Conservation (phyloP, 2,329 filamentous ascomycete genomes). For the Alternaria sp. region DNA sequence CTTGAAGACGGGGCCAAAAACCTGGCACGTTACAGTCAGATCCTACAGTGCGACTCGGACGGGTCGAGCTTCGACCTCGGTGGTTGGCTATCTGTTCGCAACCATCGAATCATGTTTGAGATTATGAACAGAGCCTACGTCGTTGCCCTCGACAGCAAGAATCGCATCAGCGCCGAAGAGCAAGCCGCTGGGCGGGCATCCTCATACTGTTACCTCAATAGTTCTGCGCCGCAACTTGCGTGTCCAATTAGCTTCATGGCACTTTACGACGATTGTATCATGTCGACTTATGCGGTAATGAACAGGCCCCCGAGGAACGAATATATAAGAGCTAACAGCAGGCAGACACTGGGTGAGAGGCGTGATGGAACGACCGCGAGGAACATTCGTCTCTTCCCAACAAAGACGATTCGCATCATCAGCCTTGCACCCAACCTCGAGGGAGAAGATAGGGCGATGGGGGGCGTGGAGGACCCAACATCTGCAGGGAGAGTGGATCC, state of each 20-base stretch:
- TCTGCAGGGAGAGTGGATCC: neutral
- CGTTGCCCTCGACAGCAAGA: neutral
- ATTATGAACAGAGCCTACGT: slow-evolving; percentile 4
- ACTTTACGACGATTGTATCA: slow-evolving; percentile 10
- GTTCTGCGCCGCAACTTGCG: slow-evolving; percentile 1
- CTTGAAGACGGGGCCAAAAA: slow-evolving; percentile 1
- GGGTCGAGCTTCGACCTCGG: slow-evolving; percentile 7
- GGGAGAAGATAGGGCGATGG: neutral
- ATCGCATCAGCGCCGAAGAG: neutral
- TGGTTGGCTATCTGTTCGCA: slow-evolving; percentile 9
- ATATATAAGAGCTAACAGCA: neutral
- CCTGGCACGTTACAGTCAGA: slow-evolving; percentile 1
- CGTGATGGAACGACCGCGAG: neutral
- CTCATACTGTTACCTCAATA: slow-evolving; percentile 6
- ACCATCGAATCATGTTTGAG: slow-evolving; percentile 13
- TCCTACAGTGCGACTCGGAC: slow-evolving; percentile 10
- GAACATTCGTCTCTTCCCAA: slow-evolving; percentile 8
- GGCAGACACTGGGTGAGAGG: slow-evolving; percentile 8
- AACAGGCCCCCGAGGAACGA: neutral
- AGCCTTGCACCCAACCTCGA: slow-evolving; percentile 11
- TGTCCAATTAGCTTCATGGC: slow-evolving; percentile 14
- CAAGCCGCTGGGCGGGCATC: neutral
- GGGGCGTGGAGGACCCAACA: neutral
- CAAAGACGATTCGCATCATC: slow-evolving; percentile 14
- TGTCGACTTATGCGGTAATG: slow-evolving; percentile 13